A percentile compares a stretch with the other conserved stretches of the same genome.
Evolutionary conservation across 495 filamentous ascomycete species (phyloP).

Genomic region (Daldinia concentrica): DNA sequence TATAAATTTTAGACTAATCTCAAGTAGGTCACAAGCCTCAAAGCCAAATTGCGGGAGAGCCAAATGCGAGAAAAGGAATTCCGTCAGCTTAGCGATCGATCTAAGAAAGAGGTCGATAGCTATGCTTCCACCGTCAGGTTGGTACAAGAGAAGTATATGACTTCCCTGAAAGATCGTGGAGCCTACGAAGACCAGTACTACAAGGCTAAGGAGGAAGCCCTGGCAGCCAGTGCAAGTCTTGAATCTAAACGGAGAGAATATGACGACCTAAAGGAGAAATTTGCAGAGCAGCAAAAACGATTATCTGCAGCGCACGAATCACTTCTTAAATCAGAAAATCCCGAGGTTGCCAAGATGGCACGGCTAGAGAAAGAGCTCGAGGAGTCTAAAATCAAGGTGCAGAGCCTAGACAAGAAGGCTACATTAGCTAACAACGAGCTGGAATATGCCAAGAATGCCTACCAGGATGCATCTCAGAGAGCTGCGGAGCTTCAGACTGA

Average conservation of each 20-base stretch:
- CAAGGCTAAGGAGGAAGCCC: slow-evolving; percentile 39
- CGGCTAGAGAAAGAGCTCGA: slow-evolving; percentile 51
- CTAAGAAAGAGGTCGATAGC: slow-evolving; percentile 46
- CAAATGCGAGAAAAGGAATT: slow-evolving; percentile 35
- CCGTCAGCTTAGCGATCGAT: slow-evolving; percentile 42
- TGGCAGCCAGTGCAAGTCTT: slow-evolving; percentile 31
- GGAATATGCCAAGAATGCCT: slow-evolving; percentile 69
- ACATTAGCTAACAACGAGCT: slow-evolving; percentile 51
- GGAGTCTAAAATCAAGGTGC: slow-evolving; percentile 42
- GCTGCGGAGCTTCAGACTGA: slow-evolving; percentile 62
- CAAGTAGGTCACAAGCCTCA: slow-evolving; percentile 45
- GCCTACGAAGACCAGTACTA: slow-evolving; percentile 49
- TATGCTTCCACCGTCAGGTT: slow-evolving; percentile 41
- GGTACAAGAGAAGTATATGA: slow-evolving; percentile 47
- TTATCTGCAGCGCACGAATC: slow-evolving; percentile 58
- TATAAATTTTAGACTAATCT: slow-evolving; percentile 1
- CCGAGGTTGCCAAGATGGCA: slow-evolving; percentile 60
- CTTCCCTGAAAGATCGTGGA: slow-evolving; percentile 51
- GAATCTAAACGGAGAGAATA: slow-evolving; percentile 57
- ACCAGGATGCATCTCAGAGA: slow-evolving; percentile 69
- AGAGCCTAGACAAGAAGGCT: slow-evolving; percentile 60
- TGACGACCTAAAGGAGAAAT: slow-evolving; percentile 60
- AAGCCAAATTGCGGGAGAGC: slow-evolving; percentile 42
- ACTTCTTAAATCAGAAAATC: slow-evolving; percentile 58
- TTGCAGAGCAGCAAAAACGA: slow-evolving; percentile 57